phyloP scores from a whole-genome alignment of 2,329 filamentous ascomycete species.

The Paecilomyces sp. region DNA sequence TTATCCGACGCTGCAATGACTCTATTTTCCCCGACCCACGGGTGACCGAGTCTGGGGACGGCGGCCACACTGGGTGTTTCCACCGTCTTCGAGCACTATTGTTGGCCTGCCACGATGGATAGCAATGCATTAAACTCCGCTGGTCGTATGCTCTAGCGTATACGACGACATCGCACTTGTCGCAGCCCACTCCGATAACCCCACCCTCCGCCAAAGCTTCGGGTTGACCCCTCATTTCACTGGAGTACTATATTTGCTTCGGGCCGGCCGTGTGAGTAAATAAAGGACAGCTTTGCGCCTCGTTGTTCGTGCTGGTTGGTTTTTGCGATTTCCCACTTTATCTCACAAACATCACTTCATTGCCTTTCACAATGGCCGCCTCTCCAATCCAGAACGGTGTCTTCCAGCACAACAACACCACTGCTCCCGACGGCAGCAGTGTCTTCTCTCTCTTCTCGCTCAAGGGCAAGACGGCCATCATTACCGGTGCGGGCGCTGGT shows the following conservation, averaged over 20 bases:
- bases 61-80: not conserved
- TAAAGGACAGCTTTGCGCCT: not conserved
- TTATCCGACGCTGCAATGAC: not conserved
- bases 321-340: not conserved
- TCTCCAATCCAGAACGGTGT: constrained; percentile 33
- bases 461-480: constrained; percentile 62
- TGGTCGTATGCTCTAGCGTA: not conserved
- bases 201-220: not conserved
- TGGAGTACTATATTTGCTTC: not conserved
- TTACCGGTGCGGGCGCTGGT: constrained; percentile 62
- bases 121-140: not conserved
- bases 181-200: not conserved
- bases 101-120: not conserved
- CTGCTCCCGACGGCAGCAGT: constrained; percentile 36
- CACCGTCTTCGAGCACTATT: not conserved
- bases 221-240: not conserved
- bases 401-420: constrained; percentile 54
- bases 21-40: not conserved
- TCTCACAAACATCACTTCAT: not conserved
- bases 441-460: constrained; percentile 63
- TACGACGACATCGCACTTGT: not conserved
- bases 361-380: constrained; percentile 22
- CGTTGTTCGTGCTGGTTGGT: not conserved
- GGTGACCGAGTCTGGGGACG: not conserved
- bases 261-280: not conserved